Evolutionary conservation across 257 asterid species (phyloP).

Genomic region (Datura wrightii): DNA sequence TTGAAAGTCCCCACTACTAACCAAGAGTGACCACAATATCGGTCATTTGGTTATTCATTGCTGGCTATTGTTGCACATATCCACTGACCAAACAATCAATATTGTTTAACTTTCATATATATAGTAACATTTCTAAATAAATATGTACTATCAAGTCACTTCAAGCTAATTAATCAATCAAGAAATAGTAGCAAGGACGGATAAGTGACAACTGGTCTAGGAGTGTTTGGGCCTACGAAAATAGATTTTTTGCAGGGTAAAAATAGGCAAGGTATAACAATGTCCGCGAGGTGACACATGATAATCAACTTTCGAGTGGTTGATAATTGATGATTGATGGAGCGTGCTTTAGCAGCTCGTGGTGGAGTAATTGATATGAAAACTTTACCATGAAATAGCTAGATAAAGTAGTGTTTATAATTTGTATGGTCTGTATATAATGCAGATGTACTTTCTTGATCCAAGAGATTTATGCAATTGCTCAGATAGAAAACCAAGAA

Average conservation of each 20-base stretch:
- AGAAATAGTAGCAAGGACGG: neutral
- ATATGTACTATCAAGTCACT: neutral
- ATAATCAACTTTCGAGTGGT: no score
- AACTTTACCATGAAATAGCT: neutral
- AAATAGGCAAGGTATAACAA: neutral
- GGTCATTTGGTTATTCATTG: neutral
- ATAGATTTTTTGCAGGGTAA: neutral
- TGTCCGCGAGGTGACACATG: neutral
- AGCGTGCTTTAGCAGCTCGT: neutral
- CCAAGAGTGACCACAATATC: conserved; percentile 2
- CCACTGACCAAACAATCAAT: neutral
- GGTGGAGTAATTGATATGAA: neutral
- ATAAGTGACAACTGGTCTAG: neutral
- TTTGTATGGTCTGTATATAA: no score
- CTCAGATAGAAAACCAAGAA: no score
- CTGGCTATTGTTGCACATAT: neutral
- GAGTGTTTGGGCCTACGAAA: neutral
- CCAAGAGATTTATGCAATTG: neutral
- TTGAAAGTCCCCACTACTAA: neutral
- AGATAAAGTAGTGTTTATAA: neutral
- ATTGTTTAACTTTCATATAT: neutral
- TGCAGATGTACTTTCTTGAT: neutral
- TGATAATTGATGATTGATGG: neutral
- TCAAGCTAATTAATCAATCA: neutral
- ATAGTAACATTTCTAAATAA: neutral